Base-by-base conservation (phyloP, 2,329 filamentous ascomycete species). In the Scedosporium boydii region DNA sequence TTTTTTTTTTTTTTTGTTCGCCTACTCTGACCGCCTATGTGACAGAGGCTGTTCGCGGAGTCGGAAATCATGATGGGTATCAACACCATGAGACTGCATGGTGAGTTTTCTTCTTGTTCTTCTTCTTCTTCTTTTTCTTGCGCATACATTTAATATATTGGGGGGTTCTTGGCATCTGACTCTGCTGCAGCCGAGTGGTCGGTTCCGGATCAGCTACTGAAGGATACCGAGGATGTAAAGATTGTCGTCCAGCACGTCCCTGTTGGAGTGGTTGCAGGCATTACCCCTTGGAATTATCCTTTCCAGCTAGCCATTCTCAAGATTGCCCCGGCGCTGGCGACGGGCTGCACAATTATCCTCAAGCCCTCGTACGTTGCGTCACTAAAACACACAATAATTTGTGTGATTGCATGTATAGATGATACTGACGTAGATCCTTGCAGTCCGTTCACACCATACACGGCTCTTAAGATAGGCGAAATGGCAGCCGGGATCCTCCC, bases 401-500 rank as follows among this genome's bases (percentile, higher is more conserved):
- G 29, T 34, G 29, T 34, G 29, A 34, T 34, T 34, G 6, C 29
- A 34, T 34, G 29, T 9, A 29, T 34, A 9, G 6, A 9, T 34
- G 9, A 6, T 34, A 34, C 29, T 34, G 29, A 34, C 29, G 29
- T 34, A 9, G 6, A 34, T 34, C 29, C 29, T 34, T 34, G 7
- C 29, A 34, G 29, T 0, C 81, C 81, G 0, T 85, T 80, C 69
- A 84, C 83, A 0, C 83, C 83, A 0, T 86, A 85, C 70, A 78
- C 76, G 2, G 74, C 75, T 3, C 74, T 89, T 46, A 88, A 88
- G 71, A 68, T 86, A n/a, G 80, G 77, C 12, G 84, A 88, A 70
- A 69, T 88, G 2, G 82, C 78, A 0, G 77, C 82, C 63, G 69
- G 78, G 23, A 75, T 86, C 72, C 83, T 87, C 71, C 84, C 84